A percentile compares a stretch with the other conserved stretches of the same genome.
Evolutionary conservation across 228 moss, liverwort and hornwort species (phyloP).

Genomic region (Sphagnum fallax): DNA sequence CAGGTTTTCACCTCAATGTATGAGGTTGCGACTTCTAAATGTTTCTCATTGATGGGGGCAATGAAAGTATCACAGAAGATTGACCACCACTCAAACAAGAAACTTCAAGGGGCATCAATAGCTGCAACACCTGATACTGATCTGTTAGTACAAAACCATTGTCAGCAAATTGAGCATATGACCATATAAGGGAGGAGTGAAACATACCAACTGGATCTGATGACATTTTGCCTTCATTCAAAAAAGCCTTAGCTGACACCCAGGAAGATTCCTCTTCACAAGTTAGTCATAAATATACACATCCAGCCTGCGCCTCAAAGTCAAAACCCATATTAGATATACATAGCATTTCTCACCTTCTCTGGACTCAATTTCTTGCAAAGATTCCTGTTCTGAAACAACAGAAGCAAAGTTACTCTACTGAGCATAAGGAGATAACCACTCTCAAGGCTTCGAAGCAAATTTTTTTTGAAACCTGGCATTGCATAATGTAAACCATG

Average conservation of each 20-base stretch:
- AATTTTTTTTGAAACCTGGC: too few relatives aligned
- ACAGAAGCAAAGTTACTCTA: too few relatives aligned
- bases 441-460: too few relatives aligned
- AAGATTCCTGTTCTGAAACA: not conserved
- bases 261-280: constrained; percentile 92
- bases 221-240: constrained; percentile 96
- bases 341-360: not conserved
- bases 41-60: constrained; percentile 97
- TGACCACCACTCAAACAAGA: constrained; percentile 99
- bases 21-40: constrained; percentile 97
- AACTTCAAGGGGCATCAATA: constrained; percentile 97
- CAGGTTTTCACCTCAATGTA: constrained; percentile 74
- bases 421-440: too few relatives aligned
- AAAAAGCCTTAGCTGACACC: constrained; percentile 86
- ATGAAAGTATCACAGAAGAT: constrained; percentile 99
- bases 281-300: constrained; percentile 99
- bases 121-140: constrained; percentile 31
- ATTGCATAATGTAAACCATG: too few relatives aligned
- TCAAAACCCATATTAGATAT: not conserved
- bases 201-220: constrained; percentile 94
- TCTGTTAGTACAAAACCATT: too few relatives aligned
- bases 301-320: constrained; percentile 68
- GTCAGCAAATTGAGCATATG: too few relatives aligned
- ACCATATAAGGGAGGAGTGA: not conserved
- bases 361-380: too few relatives aligned